Base-by-base conservation (phyloP, 441 rosid genomes). In the Euphorbia schlechtendalii region DNA sequence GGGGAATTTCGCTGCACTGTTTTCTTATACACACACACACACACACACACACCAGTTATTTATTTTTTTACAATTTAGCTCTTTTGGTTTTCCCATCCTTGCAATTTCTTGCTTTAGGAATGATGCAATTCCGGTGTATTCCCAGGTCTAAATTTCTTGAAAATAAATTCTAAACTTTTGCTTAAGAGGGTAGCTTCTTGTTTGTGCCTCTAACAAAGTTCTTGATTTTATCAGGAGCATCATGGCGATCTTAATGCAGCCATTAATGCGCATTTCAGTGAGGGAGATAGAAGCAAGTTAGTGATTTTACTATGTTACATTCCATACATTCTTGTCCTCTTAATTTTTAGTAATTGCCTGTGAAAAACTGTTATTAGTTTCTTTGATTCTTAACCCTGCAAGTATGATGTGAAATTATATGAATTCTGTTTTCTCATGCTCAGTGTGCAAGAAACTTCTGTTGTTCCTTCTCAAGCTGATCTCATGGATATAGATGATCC, bases 211-310 rank as follows among this genome's bases (percentile, higher is more conserved):
- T 61, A 34, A n/a, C 36, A 20, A 2, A 49, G 20, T 36, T 46
- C 43, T 58, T 24, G 28, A 63, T 32, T 69, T 64, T 41, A 48
- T 69, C 78, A 94, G 99, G 98, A 87, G 73, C 88, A 94, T 70
- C 79, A 77, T 24, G 96, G 94, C 67, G 96, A 91, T 81, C 92
- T 91, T 64, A 91, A 94, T 83, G 87, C 86, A 69, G 96, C 99
- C 61, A 84, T 94, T 66, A 86, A 94, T 85, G 88, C 96, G 36
- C 85, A 86, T 83, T 94, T 94, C 80, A 73, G 69, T 18, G 92
- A 85, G 65, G 96, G 96, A 79, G 98, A 91, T 74, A 72, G 86
- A 73, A 86, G 70, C 80, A 73, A 12, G 91, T 86, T 54, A 51
- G 87, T 71, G 55, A 58, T 80, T 59, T 43, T 73, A 21, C 38